phyloP scores from a whole-genome alignment of 2,329 filamentous ascomycete species.

The Pyricularia pennisetigena region DNA sequence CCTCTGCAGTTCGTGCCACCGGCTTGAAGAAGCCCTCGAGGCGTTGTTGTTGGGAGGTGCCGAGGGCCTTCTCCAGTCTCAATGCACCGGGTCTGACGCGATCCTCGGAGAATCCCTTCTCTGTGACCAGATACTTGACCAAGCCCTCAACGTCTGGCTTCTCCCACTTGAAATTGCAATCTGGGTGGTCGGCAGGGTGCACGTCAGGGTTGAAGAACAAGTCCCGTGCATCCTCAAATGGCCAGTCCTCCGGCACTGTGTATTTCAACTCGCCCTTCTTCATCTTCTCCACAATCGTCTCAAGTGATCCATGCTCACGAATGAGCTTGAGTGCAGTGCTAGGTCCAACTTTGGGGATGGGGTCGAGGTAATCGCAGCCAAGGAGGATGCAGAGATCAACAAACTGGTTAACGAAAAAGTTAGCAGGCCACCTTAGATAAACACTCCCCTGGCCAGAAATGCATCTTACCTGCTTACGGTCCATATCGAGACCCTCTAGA shows the following conservation, averaged over 20 bases:
- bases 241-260: conserved; percentile 90
- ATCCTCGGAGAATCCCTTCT: conserved; percentile 97
- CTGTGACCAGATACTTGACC: conserved; percentile 78
- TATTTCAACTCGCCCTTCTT: conserved; percentile 75
- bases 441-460: background rate
- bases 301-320: conserved; percentile 79
- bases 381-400: conserved; percentile 96
- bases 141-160: conserved; percentile 84
- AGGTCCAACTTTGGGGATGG: conserved; percentile 88
- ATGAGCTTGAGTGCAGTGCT: conserved; percentile 89
- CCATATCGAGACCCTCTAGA: conserved; percentile 80
- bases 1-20: conserved; percentile 74
- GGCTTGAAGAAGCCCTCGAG: conserved; percentile 97
- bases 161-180: conserved; percentile 98
- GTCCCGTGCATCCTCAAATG: conserved; percentile 80
- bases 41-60: conserved; percentile 80
- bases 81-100: conserved; percentile 71
- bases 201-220: conserved; percentile 92
- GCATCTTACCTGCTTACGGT: conserved; percentile 61
- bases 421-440: background rate
- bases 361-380: conserved; percentile 95
- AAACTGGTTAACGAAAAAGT: conserved; percentile 48
- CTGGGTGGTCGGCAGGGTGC: conserved; percentile 66
- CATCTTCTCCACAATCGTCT: conserved; percentile 76
- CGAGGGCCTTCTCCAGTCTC: conserved; percentile 80